phyloP scores from a whole-genome alignment of 257 asterid genomes.

The Anisodus tanguticus region DNA sequence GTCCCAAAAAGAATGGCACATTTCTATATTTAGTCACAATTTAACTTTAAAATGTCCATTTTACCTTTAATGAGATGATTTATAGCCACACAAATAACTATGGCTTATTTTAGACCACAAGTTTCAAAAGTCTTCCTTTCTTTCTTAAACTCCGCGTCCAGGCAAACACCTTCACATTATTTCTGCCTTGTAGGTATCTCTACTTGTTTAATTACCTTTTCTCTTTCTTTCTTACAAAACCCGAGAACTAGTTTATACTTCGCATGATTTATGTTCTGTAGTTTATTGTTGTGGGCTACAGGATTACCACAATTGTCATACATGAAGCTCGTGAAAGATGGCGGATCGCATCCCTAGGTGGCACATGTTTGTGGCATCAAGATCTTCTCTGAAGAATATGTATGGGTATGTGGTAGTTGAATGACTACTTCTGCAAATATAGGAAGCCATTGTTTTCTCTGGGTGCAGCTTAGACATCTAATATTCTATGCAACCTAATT shows the following conservation, averaged over 20 bases:
- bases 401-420: constrained; percentile 12
- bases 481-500: neutral
- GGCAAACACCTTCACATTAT: neutral
- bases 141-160: too few species aligned
- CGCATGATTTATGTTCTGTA: neutral
- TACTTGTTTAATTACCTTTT: constrained; percentile 3
- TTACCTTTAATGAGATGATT: too few species aligned
- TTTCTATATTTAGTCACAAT: too few species aligned
- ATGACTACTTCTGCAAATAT: constrained; percentile 9
- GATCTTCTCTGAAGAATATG: neutral
- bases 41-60: too few species aligned
- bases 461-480: neutral
- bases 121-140: too few species aligned
- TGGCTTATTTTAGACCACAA: too few species aligned
- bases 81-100: too few species aligned
- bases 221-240: neutral
- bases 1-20: too few species aligned
- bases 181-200: neutral
- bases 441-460: neutral
- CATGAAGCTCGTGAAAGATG: neutral
- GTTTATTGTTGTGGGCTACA: neutral
- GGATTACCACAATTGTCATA: constrained; percentile 1
- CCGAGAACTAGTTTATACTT: neutral
- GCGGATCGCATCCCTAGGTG: constrained; percentile 2
- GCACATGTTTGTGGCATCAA: constrained; percentile 7